A percentile compares a stretch with the other conserved stretches of the same genome.
Evolutionary conservation across 768 basidiomycete species (phyloP).

Genomic region (Lactarius pseudohatsudake): DNA sequence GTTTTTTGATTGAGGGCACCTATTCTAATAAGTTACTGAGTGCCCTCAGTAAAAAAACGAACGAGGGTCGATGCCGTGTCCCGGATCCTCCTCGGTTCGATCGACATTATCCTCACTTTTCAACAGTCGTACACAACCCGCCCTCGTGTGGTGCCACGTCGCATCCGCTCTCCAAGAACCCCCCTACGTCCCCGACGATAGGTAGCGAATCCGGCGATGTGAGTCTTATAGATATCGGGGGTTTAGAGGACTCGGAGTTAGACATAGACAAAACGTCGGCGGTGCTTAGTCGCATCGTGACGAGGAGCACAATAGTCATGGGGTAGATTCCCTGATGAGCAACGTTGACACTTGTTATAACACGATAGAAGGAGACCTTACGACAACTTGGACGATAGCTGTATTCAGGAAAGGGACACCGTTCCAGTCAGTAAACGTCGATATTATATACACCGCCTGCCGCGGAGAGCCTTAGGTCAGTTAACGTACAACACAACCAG

Average conservation of each 20-base stretch:
- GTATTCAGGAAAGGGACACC: background rate
- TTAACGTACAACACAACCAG: background rate
- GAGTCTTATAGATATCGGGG: background rate
- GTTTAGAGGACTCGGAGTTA: background rate
- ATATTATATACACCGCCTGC: background rate
- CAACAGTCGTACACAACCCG: background rate
- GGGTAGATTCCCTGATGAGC: conserved; percentile 18
- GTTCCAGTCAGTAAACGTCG: background rate
- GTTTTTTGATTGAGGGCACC: no score
- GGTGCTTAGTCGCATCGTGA: conserved; percentile 14
- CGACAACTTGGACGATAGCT: conserved; percentile 11
- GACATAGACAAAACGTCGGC: conserved; percentile 7
- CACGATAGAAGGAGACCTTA: conserved; percentile 1
- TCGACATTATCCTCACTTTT: background rate
- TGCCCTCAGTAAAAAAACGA: background rate
- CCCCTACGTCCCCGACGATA: background rate
- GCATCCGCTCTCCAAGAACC: background rate
- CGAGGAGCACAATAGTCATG: conserved; percentile 13
- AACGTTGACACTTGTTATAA: background rate
- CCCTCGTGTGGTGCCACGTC: no score
- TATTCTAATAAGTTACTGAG: background rate
- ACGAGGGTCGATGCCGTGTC: background rate
- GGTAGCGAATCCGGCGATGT: background rate
- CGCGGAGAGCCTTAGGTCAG: background rate
- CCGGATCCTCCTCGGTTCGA: background rate